phyloP scores from a whole-genome alignment of 257 asterid species.

The Solanum pinnatisectum region DNA sequence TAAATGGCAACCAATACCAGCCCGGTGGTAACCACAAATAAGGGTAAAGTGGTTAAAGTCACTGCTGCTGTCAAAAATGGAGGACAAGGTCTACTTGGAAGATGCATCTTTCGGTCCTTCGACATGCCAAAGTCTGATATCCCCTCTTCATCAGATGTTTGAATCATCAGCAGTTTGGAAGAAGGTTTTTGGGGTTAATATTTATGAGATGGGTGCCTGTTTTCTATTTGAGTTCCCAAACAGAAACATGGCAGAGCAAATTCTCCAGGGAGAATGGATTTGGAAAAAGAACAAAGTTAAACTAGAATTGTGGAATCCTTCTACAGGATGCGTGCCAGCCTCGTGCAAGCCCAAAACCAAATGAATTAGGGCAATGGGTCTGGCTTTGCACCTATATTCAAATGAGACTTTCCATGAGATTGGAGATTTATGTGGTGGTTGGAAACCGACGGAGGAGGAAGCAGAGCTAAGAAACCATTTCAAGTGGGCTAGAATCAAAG shows the following conservation, averaged over 20 bases:
- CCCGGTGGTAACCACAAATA: not conserved
- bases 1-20: not conserved
- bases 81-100: not conserved
- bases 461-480: not conserved
- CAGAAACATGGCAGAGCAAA: not conserved
- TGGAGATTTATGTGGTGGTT: not conserved
- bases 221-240: not conserved
- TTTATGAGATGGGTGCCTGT: no score
- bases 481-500: not conserved
- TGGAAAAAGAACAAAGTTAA: not conserved
- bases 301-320: not conserved
- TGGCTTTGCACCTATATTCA: not conserved
- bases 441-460: not conserved
- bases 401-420: not conserved
- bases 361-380: not conserved
- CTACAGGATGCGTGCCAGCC: not conserved
- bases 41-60: not conserved
- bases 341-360: not conserved
- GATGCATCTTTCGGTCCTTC: not conserved
- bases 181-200: not conserved
- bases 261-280: not conserved
- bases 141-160: not conserved
- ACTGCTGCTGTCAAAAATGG: not conserved
- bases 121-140: not conserved
- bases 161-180: not conserved